A percentile compares a stretch with the other conserved stretches of the same genome.
These are phyloP conservation scores for Exidia glandulosa DNA, from an alignment of 768 basidiomycete genomes.

Conservation along the genomic window DNA sequence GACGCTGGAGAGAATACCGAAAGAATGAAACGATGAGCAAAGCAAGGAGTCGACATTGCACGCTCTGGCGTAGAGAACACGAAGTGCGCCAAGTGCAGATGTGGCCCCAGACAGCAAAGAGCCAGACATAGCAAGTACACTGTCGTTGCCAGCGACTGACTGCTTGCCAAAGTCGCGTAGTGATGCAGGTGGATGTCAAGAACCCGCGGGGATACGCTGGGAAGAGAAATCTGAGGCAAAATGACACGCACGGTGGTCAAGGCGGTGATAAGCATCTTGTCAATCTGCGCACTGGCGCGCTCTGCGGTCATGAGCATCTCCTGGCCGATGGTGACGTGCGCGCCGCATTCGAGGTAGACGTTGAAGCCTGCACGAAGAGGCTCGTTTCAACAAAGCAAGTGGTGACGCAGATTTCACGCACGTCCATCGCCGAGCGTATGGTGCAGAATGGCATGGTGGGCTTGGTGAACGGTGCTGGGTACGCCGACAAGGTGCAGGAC, in stretches of 20 bases:
- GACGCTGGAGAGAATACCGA: too few relatives aligned
- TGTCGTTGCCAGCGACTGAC: too few relatives aligned
- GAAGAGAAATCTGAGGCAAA: too few relatives aligned
- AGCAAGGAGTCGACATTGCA: too few relatives aligned
- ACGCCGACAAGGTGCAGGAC: slow-evolving; percentile 81
- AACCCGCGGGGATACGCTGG: too few relatives aligned
- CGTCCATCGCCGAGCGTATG: slow-evolving; percentile 82
- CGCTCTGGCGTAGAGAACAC: too few relatives aligned
- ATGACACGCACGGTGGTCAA: slow-evolving; percentile 35
- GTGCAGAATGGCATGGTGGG: slow-evolving; percentile 63
- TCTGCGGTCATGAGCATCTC: slow-evolving; percentile 42
- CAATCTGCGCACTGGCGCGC: slow-evolving; percentile 59
- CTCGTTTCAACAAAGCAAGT: neutral
- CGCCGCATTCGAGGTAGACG: slow-evolving; percentile 65
- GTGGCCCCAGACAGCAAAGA: too few relatives aligned
- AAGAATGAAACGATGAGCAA: neutral
- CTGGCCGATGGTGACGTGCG: slow-evolving; percentile 64
- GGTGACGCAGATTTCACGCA: neutral
- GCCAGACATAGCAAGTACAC: too few relatives aligned
- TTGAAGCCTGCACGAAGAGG: slow-evolving; percentile 41
- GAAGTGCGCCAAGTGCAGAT: too few relatives aligned
- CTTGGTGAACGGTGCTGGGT: slow-evolving; percentile 65
- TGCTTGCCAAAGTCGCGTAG: too few relatives aligned
- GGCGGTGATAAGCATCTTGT: slow-evolving; percentile 63
- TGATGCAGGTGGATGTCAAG: too few relatives aligned